Evolutionary conservation across 441 rosid genomes (phyloP), one percentile per base, ranked within the genome.

Genomic region (Kokia cookei): DNA sequence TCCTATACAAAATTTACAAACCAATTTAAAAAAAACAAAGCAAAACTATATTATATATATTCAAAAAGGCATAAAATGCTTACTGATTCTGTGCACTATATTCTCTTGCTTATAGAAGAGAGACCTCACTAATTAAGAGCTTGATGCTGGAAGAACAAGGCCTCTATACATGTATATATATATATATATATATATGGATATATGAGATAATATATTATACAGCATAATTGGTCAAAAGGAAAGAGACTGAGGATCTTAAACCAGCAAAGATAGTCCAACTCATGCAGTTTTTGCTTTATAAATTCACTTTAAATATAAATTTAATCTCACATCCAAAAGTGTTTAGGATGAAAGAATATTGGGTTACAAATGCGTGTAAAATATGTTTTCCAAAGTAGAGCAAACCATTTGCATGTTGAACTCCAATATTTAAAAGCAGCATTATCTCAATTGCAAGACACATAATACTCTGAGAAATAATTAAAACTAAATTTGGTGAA

Each of bases 181-280:
- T 54, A 54, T 54, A 37, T 6, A 37, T 43, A n/a, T n/a, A 45
- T 35, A 35, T 35, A 35, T 35, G 40, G 40, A 35, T 35, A 35
- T 35, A 35, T 35, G 8, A 35, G 9, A 55, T 22, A 55, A 47
- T 11, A 48, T 6, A 37, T 29, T 42, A 24, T 17, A 5, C 29
- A 29, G 45, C 29, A 68, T n/a, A 50, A 58, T 58, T 26, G 62
- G 35, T 58, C 62, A 59, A 59, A 71, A 42, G 13, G 74, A 43
- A 57, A 42, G 53, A 15, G 42, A 57, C n/a, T 40, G 43, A 13
- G 65, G 42, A 71, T 71, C 74, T 24, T 37, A 71, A 71, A 71
- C 74, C 51, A 9, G 24, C 65, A 71, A 71, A 8, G 74, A 3
- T 11, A 53, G 63, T 37, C 51, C 51, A 70, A 70, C 37, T 40